Evolutionary conservation across 192 early-diverging fungal species (phyloP).

Genomic region (Podila epicladia): DNA sequence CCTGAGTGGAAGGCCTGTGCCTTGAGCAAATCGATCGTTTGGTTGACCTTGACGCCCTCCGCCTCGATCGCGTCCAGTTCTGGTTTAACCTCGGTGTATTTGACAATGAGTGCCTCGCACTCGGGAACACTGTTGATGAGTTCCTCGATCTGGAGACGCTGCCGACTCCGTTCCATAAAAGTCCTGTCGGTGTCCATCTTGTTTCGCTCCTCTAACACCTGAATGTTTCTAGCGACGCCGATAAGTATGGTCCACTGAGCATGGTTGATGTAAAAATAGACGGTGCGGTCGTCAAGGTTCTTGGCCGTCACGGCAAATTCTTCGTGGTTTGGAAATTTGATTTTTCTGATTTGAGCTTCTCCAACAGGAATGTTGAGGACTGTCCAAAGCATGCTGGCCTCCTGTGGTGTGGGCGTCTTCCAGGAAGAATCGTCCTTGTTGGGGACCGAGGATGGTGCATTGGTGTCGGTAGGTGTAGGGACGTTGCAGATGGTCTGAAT

Average conservation of each 20-base stretch:
- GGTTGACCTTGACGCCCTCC: neutral
- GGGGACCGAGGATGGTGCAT: neutral
- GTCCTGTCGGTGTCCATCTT: neutral
- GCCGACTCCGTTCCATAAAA: neutral
- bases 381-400: neutral
- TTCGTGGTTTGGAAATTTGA: neutral
- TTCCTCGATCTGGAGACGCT: neutral
- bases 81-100: neutral
- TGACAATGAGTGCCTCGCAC: neutral
- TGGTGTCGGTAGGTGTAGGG: constrained; percentile 6
- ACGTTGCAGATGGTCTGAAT: constrained; percentile 15
- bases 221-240: constrained; percentile 8
- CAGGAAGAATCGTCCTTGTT: neutral
- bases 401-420: constrained; percentile 1
- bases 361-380: neutral
- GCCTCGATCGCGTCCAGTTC: neutral
- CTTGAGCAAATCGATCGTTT: neutral
- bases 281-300: neutral
- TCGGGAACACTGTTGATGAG: neutral
- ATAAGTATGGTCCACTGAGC: neutral
- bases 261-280: neutral
- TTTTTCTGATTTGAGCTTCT: constrained; percentile 7
- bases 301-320: neutral
- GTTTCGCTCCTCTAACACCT: neutral
- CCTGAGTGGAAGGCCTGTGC: neutral